phyloP scores from a whole-genome alignment of 164 flowering plant species.

The Litsea cubeba region DNA sequence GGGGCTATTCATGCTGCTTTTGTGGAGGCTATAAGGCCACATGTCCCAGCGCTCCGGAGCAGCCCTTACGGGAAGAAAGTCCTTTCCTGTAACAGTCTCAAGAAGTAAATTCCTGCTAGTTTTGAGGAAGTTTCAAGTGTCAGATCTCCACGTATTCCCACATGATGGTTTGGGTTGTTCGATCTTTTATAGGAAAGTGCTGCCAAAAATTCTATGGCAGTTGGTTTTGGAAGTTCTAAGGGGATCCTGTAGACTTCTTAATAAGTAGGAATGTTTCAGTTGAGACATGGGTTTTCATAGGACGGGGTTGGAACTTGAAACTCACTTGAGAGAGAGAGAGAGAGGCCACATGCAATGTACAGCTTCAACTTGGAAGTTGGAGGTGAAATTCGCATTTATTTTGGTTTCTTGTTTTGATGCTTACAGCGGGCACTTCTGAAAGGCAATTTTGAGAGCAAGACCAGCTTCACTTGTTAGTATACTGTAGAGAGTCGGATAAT shows the following conservation, averaged over 20 bases:
- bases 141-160: background rate
- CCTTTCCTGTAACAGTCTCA: slow-evolving; percentile 37
- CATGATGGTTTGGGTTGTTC: background rate
- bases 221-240: slow-evolving; percentile 6
- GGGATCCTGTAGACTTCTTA: slow-evolving; percentile 27
- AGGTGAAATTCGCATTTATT: slow-evolving; percentile 4
- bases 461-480: background rate
- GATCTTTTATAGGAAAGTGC: slow-evolving; percentile 2
- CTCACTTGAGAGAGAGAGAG: background rate
- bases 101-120: slow-evolving; percentile 25
- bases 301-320: background rate
- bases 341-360: slow-evolving; percentile 13
- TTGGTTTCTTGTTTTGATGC: background rate
- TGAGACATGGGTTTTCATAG: slow-evolving; percentile 7
- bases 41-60: slow-evolving; percentile 44
- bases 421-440: background rate
- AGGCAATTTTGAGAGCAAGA: slow-evolving; percentile 9
- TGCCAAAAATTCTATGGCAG: background rate
- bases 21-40: slow-evolving; percentile 49
- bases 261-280: slow-evolving; percentile 13
- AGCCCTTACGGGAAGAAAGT: slow-evolving; percentile 70
- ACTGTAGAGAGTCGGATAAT: slow-evolving; percentile 1
- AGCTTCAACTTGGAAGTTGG: slow-evolving; percentile 9
- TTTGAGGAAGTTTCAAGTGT: background rate
- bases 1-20: slow-evolving; percentile 40